phyloP scores from a whole-genome alignment of 768 basidiomycete genomes.

The Rhodosporidiobolus sp. region DNA sequence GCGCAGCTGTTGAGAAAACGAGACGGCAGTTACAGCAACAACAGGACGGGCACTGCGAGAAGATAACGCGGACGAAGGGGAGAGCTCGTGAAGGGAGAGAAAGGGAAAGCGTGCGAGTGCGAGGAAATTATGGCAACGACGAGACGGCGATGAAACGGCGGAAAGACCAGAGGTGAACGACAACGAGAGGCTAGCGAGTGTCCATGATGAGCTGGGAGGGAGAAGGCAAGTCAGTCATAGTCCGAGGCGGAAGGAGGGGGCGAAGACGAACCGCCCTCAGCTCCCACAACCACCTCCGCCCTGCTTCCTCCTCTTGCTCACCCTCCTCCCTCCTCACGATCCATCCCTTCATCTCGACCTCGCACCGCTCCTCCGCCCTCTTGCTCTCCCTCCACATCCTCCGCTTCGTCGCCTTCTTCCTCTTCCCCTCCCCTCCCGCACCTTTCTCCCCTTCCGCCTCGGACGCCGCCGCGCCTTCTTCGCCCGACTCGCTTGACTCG shows the following conservation, averaged over 20 bases:
- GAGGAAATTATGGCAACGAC: not conserved
- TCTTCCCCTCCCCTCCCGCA: not conserved
- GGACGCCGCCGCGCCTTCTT: not conserved
- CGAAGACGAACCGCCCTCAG: conserved; percentile 18
- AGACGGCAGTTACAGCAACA: not conserved
- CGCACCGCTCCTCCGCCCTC: conserved; percentile 11
- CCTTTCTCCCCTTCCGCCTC: conserved; percentile 1
- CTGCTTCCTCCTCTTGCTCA: conserved; percentile 4
- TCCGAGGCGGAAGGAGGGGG: not conserved
- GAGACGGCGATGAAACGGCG: not conserved
- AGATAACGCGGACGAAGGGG: not conserved
- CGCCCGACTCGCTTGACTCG: conserved; percentile 2
- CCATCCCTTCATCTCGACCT: conserved; percentile 18
- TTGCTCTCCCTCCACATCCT: conserved; percentile 24
- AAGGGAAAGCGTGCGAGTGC: not conserved
- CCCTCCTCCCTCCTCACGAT: not conserved
- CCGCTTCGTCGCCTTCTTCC: conserved; percentile 18
- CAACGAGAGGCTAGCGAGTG: conserved; percentile 1
- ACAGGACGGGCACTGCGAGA: not conserved
- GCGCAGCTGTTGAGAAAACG: not conserved
- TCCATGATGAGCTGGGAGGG: conserved; percentile 24
- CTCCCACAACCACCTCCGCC: conserved; percentile 29
- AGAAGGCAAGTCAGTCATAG: not conserved
- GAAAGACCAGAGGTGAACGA: not conserved
- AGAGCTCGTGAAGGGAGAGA: too few relatives aligned